Base-by-base conservation (phyloP, 2,329 filamentous ascomycete species). In the Arthrobotrys entomopaga region DNA sequence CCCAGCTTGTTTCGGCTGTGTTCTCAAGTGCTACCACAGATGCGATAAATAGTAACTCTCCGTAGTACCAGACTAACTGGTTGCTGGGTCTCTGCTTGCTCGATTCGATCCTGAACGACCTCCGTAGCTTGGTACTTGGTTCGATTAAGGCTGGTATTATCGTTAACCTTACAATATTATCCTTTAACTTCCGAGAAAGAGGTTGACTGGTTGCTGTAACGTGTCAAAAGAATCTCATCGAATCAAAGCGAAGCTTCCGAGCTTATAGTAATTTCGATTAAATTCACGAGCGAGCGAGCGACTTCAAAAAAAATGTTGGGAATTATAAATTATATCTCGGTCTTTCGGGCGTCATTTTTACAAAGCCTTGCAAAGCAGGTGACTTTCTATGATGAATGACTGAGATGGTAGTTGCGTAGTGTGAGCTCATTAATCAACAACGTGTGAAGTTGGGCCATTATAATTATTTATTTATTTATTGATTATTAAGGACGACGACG, bases 21-120 rank as follows among this genome's bases (percentile, higher is more conserved):
- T 59, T 59, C 34, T 43, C 56, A n/a, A 59, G 34, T 61, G 58
- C 46, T 61, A 60, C 43, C 40, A 50, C n/a, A 50, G 60, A 20
- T 19, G 19, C 38, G 46, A 65, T 60, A 58, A 72, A 65, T 72
- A 72, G 66, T 59, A 65, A 73, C 67, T 65, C 53, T 65, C 59
- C 59, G 66, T 71, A 42, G 49, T 38, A 19, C 34, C 24, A 29
- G 22, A 16, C 59, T 53, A 64, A 54, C 60, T 24, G 15, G 4
- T 26, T 11, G 20, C 48, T 53, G 16, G 49, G 48, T 29, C 48
- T 65, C 50, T 54, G 38, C 60, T 34, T 34, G 29, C 29, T n/a
- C 29, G 29, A 34, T 34, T 34, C 2, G 10, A 34, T 34, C 10
- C 29, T n/a, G 10, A 34, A 34, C 29, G 2, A 6, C 7, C 29